Evolutionary conservation across 306 rosid genomes (phyloP).

Genomic region (Cucurbita argyrosperma): DNA sequence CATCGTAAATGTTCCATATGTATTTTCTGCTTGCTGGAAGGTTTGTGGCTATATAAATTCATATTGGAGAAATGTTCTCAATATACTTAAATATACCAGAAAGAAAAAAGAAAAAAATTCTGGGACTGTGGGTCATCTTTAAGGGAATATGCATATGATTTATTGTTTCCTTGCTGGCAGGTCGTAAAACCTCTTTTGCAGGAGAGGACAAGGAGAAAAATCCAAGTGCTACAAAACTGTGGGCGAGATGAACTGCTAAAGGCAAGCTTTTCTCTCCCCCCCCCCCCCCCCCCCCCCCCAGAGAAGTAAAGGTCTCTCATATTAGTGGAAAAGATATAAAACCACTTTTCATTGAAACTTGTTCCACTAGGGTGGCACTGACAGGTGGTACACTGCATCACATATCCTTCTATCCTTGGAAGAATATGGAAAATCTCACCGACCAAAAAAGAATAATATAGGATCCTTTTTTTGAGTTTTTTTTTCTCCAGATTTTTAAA

Average conservation of each 20-base stretch:
- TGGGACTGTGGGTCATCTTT: neutral
- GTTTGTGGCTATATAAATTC: slow-evolving; percentile 25
- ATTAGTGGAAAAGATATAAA: neutral
- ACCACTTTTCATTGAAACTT: neutral
- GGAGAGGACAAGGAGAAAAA: slow-evolving; percentile 84
- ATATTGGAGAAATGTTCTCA: slow-evolving; percentile 1
- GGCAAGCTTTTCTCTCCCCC: slow-evolving; percentile 20
- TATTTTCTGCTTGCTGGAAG: slow-evolving; percentile 99
- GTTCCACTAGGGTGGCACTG: neutral
- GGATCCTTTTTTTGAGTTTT: too few relatives aligned
- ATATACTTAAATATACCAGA: neutral
- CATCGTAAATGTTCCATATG: slow-evolving; percentile 71
- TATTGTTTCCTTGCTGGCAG: slow-evolving; percentile 17
- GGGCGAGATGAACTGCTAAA: slow-evolving; percentile 83
- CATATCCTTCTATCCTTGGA: neutral
- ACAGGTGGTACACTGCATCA: neutral
- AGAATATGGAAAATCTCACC: neutral
- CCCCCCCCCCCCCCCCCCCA: neutral
- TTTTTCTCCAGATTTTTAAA: too few relatives aligned
- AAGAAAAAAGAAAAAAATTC: neutral
- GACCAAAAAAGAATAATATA: too few relatives aligned
- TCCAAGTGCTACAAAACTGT: slow-evolving; percentile 77
- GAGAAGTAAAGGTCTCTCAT: neutral
- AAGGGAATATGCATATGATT: neutral
- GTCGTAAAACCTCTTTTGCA: slow-evolving; percentile 91